phyloP scores from a whole-genome alignment of 1,284 basidiomycete genomes.

The Naganishia sp. region DNA sequence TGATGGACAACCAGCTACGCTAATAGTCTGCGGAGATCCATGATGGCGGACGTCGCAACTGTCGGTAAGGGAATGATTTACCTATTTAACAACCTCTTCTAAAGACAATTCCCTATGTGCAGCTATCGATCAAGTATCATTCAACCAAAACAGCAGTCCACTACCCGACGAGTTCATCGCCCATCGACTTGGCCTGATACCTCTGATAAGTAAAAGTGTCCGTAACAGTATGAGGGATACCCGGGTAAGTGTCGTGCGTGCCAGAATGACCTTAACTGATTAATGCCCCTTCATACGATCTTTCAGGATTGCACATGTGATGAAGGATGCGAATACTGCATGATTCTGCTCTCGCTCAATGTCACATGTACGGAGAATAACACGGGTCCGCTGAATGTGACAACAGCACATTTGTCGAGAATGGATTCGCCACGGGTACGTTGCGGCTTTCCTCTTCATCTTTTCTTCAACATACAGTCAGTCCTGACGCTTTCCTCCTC shows the following conservation, averaged over 20 bases:
- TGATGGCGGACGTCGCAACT: conserved; percentile 94
- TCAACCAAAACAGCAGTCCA: conserved; percentile 87
- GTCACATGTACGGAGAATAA: conserved; percentile 41
- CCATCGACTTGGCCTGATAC: conserved; percentile 92
- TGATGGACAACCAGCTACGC: conserved; percentile 63
- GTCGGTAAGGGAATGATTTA: conserved; percentile 64
- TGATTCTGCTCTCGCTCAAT: conserved; percentile 49
- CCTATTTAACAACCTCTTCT: background rate
- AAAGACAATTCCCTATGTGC: conserved; percentile 24
- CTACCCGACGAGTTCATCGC: conserved; percentile 97
- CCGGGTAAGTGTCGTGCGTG: conserved; percentile 39
- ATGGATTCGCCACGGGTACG: conserved; percentile 25
- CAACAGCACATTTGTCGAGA: conserved; percentile 51
- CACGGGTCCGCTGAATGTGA: conserved; percentile 43
- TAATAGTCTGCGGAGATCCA: conserved; percentile 81
- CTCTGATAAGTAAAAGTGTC: conserved; percentile 79
- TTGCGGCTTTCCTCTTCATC: background rate
- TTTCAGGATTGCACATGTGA: conserved; percentile 53
- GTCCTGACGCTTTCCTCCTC: background rate
- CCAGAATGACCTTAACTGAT: too few species aligned
- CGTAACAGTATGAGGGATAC: conserved; percentile 75
- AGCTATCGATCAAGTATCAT: conserved; percentile 97
- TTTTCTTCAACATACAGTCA: background rate
- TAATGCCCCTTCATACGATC: background rate
- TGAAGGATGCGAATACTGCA: conserved; percentile 55